Base-by-base conservation (phyloP, 352 stramenopile species). In the Phytopythium oedochilum region DNA sequence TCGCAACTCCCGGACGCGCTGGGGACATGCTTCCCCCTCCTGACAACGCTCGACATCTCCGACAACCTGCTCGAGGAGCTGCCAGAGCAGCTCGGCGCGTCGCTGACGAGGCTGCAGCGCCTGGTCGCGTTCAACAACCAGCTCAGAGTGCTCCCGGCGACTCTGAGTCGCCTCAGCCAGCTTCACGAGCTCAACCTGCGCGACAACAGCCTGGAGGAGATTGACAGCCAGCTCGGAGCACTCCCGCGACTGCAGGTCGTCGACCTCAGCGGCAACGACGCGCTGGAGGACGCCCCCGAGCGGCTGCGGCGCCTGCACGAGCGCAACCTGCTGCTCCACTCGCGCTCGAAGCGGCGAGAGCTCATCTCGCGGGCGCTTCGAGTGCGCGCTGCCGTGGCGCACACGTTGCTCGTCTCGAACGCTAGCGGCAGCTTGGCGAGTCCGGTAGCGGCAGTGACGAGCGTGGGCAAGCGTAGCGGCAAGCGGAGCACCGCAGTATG, bases 271-370 rank as follows among this genome's bases (percentile, higher is more conserved):
- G 75, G 66, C 9, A 84, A 84, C 42, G 57, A 57, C 1, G 53
- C 59, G 18, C 63, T 74, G 12, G 59, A 60, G 18, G 43, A 54
- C 18, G 59, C 71, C 0, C 74, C 78, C 6, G 78, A 88, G 23
- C 79, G 74, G n/a, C 43, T 86, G 14, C 70, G 75, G n/a, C 73
- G 78, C 0, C 60, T 88, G 23, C 78, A 88, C 36, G 78, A 86
- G 44, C 70, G 73, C 32, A 78, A 88, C 51, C 23, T 84, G 61
- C 71, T 88, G 35, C 53, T 86, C 12, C 78, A 81, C 46, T 88
- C 78, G 11, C 70, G 78, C 18, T 48, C 70, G 26, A 88, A 86
- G 58, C 72, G 78, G 2, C 70, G 78, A 7, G 78, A 88, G 51
- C 73, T 88, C 18, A 86, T 88, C 54, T 60, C 74, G 17, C 59